Evolutionary conservation across 768 basidiomycete genomes (phyloP), one percentile per base, ranked within the genome.

Genomic region (Leccinum incarnatum): DNA sequence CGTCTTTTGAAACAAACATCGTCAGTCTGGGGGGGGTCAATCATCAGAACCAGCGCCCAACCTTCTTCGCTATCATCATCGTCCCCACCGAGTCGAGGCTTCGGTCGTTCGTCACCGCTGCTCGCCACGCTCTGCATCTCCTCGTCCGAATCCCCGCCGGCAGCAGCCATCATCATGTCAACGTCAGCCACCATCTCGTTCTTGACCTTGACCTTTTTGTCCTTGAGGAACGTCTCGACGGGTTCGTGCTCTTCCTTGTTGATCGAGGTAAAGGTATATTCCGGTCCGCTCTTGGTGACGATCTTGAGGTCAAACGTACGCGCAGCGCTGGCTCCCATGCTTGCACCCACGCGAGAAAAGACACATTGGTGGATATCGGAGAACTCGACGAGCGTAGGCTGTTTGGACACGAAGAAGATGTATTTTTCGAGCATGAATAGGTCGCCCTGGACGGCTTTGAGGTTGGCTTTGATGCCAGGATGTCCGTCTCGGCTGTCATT

Each of bases 351-450:
- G 57, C 95, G 91, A 9, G 94, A 96, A 80, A 98, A 97, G 53
- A 93, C 81, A 59, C 91, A 89, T 72, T 90, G 88, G 62, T 92
- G 87, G 61, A 98, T 91, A 65, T 97, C 93, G 54, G 84, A 83
- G 62, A 95, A 86, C 65, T 96, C 93, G 66, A 98, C 83, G 67
- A 97, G 87, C 34, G 86, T 85, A 1, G 97, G 96, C 64, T 91
- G 88, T 74, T 98, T 98, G 56, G 96, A 95, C 61, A 98, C 93
- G 77, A 98, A 98, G 76, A 99, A 93, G 51, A 99, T 82, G 73
- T 90, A 93, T 83, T 98, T 98, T 68, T 98, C 97, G 62, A 99
- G 87, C 80, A 98, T 84, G 83, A 97, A 98, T 32, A 99, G 85
- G 72, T 98, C 95, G 60, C 97, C 97, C 74, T 96, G 94, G 4